Conservation (phyloP, 2,329 filamentous ascomycete genomes). For the Magnaporthiopsis poae region DNA sequence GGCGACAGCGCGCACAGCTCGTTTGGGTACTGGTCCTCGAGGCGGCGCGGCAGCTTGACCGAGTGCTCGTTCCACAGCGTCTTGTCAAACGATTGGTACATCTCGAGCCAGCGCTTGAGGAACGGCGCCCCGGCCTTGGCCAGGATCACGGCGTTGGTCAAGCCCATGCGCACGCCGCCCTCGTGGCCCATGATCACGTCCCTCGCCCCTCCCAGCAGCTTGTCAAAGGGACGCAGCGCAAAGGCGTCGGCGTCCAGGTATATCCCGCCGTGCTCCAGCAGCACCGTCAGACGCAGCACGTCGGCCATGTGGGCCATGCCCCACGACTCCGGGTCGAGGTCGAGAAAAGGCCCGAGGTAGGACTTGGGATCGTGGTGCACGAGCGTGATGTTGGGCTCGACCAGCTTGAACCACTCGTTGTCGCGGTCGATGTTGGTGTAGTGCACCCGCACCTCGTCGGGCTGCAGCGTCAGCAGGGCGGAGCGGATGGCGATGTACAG, state of each 20-base stretch:
- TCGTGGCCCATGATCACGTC: slow-evolving; percentile 26
- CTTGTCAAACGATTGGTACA: slow-evolving; percentile 24
- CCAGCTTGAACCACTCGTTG: slow-evolving; percentile 26
- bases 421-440: slow-evolving; percentile 28
- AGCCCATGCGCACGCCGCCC: slow-evolving; percentile 27
- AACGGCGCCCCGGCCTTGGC: slow-evolving; percentile 22
- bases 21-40: slow-evolving; percentile 19
- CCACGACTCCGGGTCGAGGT: slow-evolving; percentile 13
- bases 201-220: slow-evolving; percentile 20
- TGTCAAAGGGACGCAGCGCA: slow-evolving; percentile 23
- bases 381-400: slow-evolving; percentile 25
- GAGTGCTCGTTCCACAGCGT: slow-evolving; percentile 29
- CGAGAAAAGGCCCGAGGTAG: slow-evolving; percentile 2
- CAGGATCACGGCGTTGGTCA: slow-evolving; percentile 30
- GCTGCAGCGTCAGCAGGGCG: slow-evolving; percentile 26
- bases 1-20: slow-evolving; percentile 28
- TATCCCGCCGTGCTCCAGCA: slow-evolving; percentile 25
- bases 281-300: slow-evolving; percentile 24
- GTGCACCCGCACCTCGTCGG: slow-evolving; percentile 26
- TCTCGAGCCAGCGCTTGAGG: slow-evolving; percentile 24
- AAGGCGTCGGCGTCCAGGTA: slow-evolving; percentile 29
- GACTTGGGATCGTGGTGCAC: slow-evolving; percentile 24
- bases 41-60: slow-evolving; percentile 23
- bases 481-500: slow-evolving; percentile 28
- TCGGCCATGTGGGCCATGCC: slow-evolving; percentile 26